Conservation (phyloP, 805 yeast species). For the Metschnikowia arizonensis region DNA sequence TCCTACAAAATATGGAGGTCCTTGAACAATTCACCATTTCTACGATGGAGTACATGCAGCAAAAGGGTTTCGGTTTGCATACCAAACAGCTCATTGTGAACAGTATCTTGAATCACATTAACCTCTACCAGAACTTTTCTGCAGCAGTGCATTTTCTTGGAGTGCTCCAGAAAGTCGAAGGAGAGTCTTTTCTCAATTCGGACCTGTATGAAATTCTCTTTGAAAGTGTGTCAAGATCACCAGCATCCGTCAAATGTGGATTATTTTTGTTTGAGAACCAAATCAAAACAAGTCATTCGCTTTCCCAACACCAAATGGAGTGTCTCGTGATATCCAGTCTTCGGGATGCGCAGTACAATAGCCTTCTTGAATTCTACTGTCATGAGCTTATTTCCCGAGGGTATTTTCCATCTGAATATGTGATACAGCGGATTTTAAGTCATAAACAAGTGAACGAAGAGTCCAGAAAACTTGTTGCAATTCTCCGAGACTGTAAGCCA, state of each 20-base stretch:
- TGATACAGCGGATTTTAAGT: background rate
- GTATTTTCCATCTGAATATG: background rate
- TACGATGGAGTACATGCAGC: slow-evolving; percentile 23
- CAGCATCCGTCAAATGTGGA: slow-evolving; percentile 28
- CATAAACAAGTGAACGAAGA: background rate
- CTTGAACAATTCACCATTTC: slow-evolving; percentile 22
- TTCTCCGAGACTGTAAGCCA: background rate
- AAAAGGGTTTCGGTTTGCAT: background rate
- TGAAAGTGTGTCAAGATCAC: slow-evolving; percentile 25
- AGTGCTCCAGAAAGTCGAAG: slow-evolving; percentile 18
- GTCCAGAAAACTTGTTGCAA: background rate
- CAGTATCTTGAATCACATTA: slow-evolving; percentile 35
- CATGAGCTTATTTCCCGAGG: background rate
- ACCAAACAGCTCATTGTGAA: slow-evolving; percentile 28
- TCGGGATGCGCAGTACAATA: slow-evolving; percentile 8
- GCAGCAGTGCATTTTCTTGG: slow-evolving; percentile 28
- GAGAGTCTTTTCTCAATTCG: slow-evolving; percentile 11
- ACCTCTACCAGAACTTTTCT: slow-evolving; percentile 32
- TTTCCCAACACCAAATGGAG: slow-evolving; percentile 13
- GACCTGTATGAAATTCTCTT: slow-evolving; percentile 25
- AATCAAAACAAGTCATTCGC: slow-evolving; percentile 1
- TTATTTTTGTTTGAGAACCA: slow-evolving; percentile 22
- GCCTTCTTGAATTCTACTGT: slow-evolving; percentile 12
- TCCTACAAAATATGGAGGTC: slow-evolving; percentile 27
- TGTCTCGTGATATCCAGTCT: slow-evolving; percentile 19